Conservation (phyloP, 805 yeast species). For the Starmerella asiatica region DNA sequence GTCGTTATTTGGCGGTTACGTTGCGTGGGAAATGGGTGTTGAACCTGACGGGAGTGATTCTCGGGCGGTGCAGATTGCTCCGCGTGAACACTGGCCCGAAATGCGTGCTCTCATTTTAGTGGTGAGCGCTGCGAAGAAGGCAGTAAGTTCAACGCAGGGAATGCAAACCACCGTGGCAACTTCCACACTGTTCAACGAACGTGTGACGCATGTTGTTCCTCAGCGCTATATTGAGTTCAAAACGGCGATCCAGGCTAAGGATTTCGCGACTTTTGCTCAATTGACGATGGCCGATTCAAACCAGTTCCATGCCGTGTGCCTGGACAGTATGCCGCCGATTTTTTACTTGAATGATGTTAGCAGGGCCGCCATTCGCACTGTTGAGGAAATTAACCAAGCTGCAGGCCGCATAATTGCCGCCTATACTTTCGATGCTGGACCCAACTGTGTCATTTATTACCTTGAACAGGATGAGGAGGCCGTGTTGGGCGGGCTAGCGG, state of each 20-base stretch:
- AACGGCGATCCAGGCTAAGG: conserved; percentile 52
- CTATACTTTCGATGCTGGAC: conserved; percentile 98
- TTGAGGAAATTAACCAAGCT: conserved; percentile 60
- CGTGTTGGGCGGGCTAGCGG: conserved; percentile 51
- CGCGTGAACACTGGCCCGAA: conserved; percentile 74
- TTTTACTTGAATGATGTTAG: conserved; percentile 89
- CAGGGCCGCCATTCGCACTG: conserved; percentile 59
- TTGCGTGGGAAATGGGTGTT: conserved; percentile 97
- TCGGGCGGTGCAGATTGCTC: conserved; percentile 83
- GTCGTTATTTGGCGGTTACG: conserved; percentile 92
- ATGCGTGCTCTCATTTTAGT: conserved; percentile 88
- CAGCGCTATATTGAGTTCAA: conserved; percentile 72
- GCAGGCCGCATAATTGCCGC: conserved; percentile 68
- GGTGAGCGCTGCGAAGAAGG: conserved; percentile 86
- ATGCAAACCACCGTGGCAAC: conserved; percentile 93
- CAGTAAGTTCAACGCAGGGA: conserved; percentile 86
- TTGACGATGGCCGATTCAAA: conserved; percentile 94
- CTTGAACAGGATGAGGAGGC: conserved; percentile 57
- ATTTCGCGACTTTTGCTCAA: conserved; percentile 71
- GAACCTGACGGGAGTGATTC: conserved; percentile 74
- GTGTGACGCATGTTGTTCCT: conserved; percentile 77
- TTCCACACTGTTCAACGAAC: conserved; percentile 68
- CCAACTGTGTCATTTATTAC: conserved; percentile 93
- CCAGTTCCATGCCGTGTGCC: conserved; percentile 95
- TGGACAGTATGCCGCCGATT: conserved; percentile 91